Percentiles rank a stretch among this genome's conserved stretches.
Evolutionary conservation across 352 stramenopile species (phyloP).

Genomic region (Phytopythium litorale): DNA sequence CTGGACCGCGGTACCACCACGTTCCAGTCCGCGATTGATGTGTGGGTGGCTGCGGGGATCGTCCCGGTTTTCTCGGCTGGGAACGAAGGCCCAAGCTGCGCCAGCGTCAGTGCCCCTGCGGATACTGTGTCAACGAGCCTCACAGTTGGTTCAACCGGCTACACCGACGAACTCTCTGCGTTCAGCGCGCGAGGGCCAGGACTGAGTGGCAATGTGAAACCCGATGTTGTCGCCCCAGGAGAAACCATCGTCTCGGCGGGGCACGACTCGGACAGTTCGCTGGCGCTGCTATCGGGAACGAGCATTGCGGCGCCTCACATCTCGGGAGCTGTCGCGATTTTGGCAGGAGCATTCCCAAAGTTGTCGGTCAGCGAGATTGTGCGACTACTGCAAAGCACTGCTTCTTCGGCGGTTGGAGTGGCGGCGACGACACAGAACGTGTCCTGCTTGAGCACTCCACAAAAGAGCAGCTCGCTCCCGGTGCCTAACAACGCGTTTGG

Average conservation of each 20-base stretch:
- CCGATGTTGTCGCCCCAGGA: conserved; percentile 35
- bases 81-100: conserved; percentile 38
- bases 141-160: conserved; percentile 42
- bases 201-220: conserved; percentile 34
- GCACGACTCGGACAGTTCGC: conserved; percentile 5
- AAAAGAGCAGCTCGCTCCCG: conserved; percentile 4
- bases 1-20: conserved; percentile 23
- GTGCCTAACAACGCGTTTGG: conserved; percentile 60
- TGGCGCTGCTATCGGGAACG: conserved; percentile 22
- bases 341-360: conserved; percentile 29
- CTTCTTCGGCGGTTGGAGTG: neutral
- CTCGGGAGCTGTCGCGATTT: conserved; percentile 27
- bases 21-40: conserved; percentile 27
- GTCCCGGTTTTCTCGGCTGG: conserved; percentile 51
- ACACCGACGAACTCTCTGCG: conserved; percentile 21
- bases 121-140: conserved; percentile 34
- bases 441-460: conserved; percentile 9
- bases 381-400: conserved; percentile 15
- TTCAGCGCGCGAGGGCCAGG: conserved; percentile 37
- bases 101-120: conserved; percentile 29
- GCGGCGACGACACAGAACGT: neutral
- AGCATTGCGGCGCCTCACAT: conserved; percentile 39
- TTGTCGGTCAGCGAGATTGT: conserved; percentile 23
- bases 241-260: conserved; percentile 22
- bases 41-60: conserved; percentile 50